Percentiles rank a stretch among this genome's conserved stretches.
phyloP scores from a whole-genome alignment of 805 yeast genomes.

The Torulaspora gathmanii region DNA sequence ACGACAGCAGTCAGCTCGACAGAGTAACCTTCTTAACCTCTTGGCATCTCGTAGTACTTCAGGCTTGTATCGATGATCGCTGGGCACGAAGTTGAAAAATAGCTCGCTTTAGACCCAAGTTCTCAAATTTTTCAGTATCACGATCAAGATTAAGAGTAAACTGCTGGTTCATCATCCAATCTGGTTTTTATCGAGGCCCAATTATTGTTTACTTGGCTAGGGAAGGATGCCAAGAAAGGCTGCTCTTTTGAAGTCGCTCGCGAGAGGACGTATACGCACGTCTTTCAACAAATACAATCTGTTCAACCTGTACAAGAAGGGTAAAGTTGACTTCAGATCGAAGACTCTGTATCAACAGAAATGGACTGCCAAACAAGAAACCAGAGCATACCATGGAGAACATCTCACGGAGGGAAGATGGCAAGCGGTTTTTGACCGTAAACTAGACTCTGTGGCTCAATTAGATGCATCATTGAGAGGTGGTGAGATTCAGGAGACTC shows the following conservation, averaged over 20 bases:
- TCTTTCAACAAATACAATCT: constrained; percentile 89
- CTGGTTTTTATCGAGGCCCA: not conserved
- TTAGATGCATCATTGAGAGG: constrained; percentile 75
- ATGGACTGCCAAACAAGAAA: constrained; percentile 85
- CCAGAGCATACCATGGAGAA: constrained; percentile 95
- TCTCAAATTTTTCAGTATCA: constrained; percentile 4
- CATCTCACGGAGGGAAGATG: constrained; percentile 79
- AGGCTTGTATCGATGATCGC: not conserved
- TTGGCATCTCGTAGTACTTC: not conserved
- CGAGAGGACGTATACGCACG: constrained; percentile 74
- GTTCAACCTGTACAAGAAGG: constrained; percentile 80
- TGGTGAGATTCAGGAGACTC: constrained; percentile 53
- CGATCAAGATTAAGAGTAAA: not conserved
- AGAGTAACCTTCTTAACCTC: not conserved
- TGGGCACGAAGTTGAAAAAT: constrained; percentile 3
- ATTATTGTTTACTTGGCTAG: not conserved
- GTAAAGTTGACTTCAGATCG: constrained; percentile 48
- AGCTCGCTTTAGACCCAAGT: not conserved
- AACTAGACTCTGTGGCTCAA: constrained; percentile 81
- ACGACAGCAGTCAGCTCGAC: not conserved
- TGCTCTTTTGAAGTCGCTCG: constrained; percentile 49
- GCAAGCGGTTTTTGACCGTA: constrained; percentile 62
- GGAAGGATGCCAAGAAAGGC: constrained; percentile 57
- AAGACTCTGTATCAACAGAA: constrained; percentile 85
- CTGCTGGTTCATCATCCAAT: not conserved